Evolutionary conservation across 2,329 filamentous ascomycete species (phyloP).

Genomic region (Albifimbria verrucaria): DNA sequence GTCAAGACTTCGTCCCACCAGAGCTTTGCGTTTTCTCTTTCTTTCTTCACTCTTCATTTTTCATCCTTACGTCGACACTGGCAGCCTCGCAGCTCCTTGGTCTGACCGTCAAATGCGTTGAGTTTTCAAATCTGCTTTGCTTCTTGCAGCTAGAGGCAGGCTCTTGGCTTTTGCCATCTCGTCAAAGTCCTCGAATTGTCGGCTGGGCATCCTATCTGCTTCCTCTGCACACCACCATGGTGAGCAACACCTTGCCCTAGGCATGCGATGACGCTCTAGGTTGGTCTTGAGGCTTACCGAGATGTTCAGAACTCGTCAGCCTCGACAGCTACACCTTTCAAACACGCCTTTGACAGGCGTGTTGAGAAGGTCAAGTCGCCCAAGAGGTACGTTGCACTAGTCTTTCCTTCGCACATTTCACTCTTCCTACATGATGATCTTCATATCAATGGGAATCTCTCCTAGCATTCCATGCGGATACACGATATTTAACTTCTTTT

Average conservation of each 20-base stretch:
- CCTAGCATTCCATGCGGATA: conserved; percentile 93
- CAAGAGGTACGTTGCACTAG: conserved; percentile 69
- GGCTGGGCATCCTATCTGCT: no score
- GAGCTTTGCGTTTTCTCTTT: neutral
- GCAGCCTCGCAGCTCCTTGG: neutral
- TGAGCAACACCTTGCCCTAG: no score
- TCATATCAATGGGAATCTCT: conserved; percentile 99
- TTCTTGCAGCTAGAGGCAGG: neutral
- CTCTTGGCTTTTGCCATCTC: neutral
- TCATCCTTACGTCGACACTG: neutral
- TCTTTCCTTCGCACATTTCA: conserved; percentile 2
- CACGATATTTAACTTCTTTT: conserved; percentile 67
- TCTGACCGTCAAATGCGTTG: neutral
- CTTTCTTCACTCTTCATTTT: neutral
- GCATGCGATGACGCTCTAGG: no score
- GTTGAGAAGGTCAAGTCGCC: conserved; percentile 81
- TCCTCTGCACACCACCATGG: no score
- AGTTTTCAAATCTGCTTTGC: neutral
- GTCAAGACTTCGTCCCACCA: neutral
- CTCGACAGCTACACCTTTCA: conserved; percentile 67
- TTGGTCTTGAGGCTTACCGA: no score
- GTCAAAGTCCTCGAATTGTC: neutral
- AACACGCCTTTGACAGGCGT: conserved; percentile 74
- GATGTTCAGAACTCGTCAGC: conserved; percentile 61
- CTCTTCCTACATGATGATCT: conserved; percentile 67